Evolutionary conservation across 2,329 filamentous ascomycete genomes (phyloP).

Genomic region (Madurella mycetomatis): DNA sequence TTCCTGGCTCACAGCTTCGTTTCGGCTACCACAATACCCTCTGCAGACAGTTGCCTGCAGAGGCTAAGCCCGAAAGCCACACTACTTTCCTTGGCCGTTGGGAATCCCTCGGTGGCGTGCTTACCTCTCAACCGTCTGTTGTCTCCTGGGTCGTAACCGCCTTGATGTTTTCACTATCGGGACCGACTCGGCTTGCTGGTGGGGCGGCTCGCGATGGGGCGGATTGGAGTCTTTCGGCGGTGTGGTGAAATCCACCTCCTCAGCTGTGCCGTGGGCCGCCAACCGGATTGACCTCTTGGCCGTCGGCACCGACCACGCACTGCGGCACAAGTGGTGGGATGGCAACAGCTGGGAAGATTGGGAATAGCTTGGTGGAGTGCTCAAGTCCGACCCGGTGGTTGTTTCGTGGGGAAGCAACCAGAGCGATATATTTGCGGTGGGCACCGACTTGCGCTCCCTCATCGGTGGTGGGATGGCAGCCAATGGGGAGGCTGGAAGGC

Average conservation of each 20-base stretch:
- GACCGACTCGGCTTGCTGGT: conserved; percentile 3
- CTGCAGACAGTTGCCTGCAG: neutral
- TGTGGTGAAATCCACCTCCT: neutral
- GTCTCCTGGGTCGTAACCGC: conserved; percentile 8
- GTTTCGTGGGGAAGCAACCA: conserved; percentile 4
- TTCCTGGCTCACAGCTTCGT: conserved; percentile 1
- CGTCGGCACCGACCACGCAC: conserved; percentile 7
- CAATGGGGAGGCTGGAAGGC: conserved; percentile 7
- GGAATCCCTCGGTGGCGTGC: conserved; percentile 15
- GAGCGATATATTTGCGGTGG: conserved; percentile 8
- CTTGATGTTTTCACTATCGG: conserved; percentile 8
- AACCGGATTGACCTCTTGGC: conserved; percentile 15
- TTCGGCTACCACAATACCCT: neutral
- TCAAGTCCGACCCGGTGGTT: conserved; percentile 6
- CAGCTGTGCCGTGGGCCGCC: conserved; percentile 10
- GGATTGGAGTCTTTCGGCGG: conserved; percentile 15
- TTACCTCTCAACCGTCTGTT: conserved; percentile 8
- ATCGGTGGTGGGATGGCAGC: conserved; percentile 7
- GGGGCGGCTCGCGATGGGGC: conserved; percentile 4
- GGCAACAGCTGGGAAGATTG: conserved; percentile 8
- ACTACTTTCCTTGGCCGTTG: conserved; percentile 11
- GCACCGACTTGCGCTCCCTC: conserved; percentile 12
- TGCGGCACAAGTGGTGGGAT: conserved; percentile 15
- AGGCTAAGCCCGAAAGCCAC: neutral
- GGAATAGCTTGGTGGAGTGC: conserved; percentile 12